Base-by-base conservation (phyloP, 768 basidiomycete genomes). In the Multifurca ochricompacta region DNA sequence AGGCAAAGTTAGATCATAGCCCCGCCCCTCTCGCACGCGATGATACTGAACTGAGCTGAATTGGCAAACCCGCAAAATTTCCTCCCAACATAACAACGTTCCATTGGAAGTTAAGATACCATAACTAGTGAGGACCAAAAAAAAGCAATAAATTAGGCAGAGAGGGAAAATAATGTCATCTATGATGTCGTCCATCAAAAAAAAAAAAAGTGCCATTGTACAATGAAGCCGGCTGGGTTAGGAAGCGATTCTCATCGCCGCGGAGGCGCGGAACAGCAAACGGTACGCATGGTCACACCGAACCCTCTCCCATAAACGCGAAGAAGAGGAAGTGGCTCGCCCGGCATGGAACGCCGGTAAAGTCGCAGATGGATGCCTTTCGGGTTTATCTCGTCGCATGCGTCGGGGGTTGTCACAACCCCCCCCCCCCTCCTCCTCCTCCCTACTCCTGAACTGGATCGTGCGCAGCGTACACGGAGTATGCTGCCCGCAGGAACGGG, bases 141-240 rank as follows among this genome's bases (percentile, higher is more conserved):
- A 32, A 41, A 21, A 23, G 11, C n/a, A 40, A 43, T 54, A 54
- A 54, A 54, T 43, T 54, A 43, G 27, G 40, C 30, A 35, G 23
- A 42, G 51, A 7, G 39, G 25, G 27, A 27, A n/a, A 16, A 21
- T 9, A 47, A 14, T 11, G 48, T 36, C 51, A 39, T 53, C 52
- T 46, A 46, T 37, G 52, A 36, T 30, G 42, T 53, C 25, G 27
- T 45, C 34, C 36, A 27, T 39, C 35, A 37, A 49, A 43, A 23
- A 19, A 18, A 11, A 44, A 49, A 40, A 11, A n/a, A n/a, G n/a
- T n/a, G n/a, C n/a, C n/a, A n/a, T n/a, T n/a, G 54, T 51, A 51
- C 50, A 51, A 18, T 51, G 45, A 23, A 44, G 23, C 9, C 36
- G 31, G 31, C 43, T 21, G 45, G 11, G n/a, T 46, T 31, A 47